Conservation (phyloP, 2,329 filamentous ascomycete species). For the Aspergillus alliaceus region DNA sequence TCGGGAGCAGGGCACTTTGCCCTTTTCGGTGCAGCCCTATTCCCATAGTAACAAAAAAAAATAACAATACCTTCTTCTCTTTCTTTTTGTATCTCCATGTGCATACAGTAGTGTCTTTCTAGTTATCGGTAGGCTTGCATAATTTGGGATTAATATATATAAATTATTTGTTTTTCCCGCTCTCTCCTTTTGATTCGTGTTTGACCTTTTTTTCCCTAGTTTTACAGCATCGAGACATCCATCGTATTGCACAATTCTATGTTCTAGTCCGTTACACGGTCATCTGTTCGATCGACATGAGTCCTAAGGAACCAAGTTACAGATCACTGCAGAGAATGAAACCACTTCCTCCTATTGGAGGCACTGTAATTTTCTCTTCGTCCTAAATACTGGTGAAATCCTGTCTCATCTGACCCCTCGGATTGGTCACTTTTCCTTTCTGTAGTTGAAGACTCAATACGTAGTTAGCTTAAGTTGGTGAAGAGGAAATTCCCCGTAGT, state of each 20-base stretch:
- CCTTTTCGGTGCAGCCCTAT: slow-evolving; percentile 1
- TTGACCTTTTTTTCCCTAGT: not conserved
- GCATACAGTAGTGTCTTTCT: not conserved
- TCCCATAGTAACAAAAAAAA: not conserved
- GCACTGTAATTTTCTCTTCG: not conserved
- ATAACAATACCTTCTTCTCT: not conserved
- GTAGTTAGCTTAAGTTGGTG: not conserved
- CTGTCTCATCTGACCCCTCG: not conserved
- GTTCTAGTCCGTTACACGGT: not conserved
- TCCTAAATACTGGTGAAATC: not conserved
- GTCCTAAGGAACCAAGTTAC: not conserved
- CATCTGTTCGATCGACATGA: not conserved
- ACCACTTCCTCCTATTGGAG: not conserved
- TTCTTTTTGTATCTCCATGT: not conserved
- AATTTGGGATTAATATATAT: too few relatives aligned
- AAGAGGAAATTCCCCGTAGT: not conserved
- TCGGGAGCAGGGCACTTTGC: not conserved
- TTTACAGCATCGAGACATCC: too few relatives aligned
- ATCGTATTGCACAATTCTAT: too few relatives aligned
- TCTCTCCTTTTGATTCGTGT: not conserved
- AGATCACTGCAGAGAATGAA: not conserved
- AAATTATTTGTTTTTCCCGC: too few relatives aligned
- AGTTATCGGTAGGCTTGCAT: not conserved
- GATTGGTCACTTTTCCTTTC: not conserved
- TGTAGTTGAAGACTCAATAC: too few relatives aligned